Base-by-base conservation (phyloP, 805 yeast species). In the Cephaloascus albidus region DNA sequence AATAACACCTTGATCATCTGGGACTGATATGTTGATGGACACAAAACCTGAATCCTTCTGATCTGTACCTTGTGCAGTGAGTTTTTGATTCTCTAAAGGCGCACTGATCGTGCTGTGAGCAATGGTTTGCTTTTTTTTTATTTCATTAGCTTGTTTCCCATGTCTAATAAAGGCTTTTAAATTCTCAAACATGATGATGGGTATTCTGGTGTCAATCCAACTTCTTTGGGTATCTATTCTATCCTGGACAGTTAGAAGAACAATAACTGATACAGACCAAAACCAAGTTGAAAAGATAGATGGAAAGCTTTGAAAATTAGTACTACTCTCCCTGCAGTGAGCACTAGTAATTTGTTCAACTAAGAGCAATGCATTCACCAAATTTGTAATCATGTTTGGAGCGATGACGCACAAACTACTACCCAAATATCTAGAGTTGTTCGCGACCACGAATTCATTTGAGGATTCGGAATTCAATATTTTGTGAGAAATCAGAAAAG, bases 111-210 rank as follows among this genome's bases (percentile, higher is more conserved):
- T 23, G n/a, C n/a, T n/a, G 14, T 39, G 37, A 23, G 26, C 37
- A 8, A 10, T 14, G 27, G 33, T 19, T 33, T 32, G 35, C 33
- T 43, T 45, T 34, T 44, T 47, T 37, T 47, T 49, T 8, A 53
- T 44, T 16, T 63, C 70, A 47, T 61, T 63, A 44, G 72, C 72
- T 44, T 65, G 67, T 40, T 62, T 63, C 10, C 72, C 72, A 44
- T 67, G 72, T 47, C 72, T 63, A 37, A 67, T 67, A 43, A 66
- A 65, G 34, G 71, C 70, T 45, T 65, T 67, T 39, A 67, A 55
- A 45, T 67, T 67, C 45, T 60, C 63, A 50, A 58, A 58, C 63
- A 58, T 58, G 10, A 18, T 40, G 16, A 12, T 5, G 8, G 15
- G 26, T 8, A 34, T 23, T 23, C 28, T 23, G 28, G 28, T 8